Evolutionary conservation across 805 yeast species (phyloP).

Genomic region (Jamesozyma rosinii): DNA sequence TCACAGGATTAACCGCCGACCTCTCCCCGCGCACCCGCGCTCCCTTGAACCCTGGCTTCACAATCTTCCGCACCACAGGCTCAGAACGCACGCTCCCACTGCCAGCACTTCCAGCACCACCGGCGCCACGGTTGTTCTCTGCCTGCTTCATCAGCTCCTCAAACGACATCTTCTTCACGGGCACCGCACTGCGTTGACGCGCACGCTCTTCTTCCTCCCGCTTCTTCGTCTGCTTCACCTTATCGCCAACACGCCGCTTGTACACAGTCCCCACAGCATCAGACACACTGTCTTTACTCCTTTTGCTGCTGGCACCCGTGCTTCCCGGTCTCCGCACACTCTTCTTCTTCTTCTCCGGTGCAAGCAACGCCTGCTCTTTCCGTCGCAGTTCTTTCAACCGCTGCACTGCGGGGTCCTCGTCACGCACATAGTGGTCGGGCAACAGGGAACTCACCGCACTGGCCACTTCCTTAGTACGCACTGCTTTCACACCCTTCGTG

Average conservation of each 20-base stretch:
- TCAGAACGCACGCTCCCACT: not conserved
- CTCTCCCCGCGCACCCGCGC: not conserved
- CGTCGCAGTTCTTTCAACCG: constrained; percentile 58
- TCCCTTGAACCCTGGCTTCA: not conserved
- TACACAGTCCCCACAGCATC: constrained; percentile 15
- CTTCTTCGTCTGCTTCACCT: not conserved
- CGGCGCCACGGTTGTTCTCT: constrained; percentile 16
- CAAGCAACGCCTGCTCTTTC: constrained; percentile 39
- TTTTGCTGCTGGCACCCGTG: constrained; percentile 6
- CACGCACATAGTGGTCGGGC: constrained; percentile 26
- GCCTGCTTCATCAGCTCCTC: constrained; percentile 53
- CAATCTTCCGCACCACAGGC: not conserved
- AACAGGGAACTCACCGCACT: constrained; percentile 9
- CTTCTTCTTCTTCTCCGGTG: constrained; percentile 30
- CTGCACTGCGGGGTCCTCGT: constrained; percentile 62
- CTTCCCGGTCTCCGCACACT: not conserved
- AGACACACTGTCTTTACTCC: constrained; percentile 10
- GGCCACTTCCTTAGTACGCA: too few species aligned
- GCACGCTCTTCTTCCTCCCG: constrained; percentile 7
- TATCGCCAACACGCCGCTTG: constrained; percentile 16
- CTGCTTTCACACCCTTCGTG: too few species aligned
- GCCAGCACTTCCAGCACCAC: not conserved
- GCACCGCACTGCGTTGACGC: constrained; percentile 1
- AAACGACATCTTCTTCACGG: constrained; percentile 40
- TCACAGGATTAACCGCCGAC: not conserved